These are phyloP conservation scores for Talaromyces pinophilus DNA, from an alignment of 2,329 filamentous ascomycete genomes.

Conservation along the genomic window DNA sequence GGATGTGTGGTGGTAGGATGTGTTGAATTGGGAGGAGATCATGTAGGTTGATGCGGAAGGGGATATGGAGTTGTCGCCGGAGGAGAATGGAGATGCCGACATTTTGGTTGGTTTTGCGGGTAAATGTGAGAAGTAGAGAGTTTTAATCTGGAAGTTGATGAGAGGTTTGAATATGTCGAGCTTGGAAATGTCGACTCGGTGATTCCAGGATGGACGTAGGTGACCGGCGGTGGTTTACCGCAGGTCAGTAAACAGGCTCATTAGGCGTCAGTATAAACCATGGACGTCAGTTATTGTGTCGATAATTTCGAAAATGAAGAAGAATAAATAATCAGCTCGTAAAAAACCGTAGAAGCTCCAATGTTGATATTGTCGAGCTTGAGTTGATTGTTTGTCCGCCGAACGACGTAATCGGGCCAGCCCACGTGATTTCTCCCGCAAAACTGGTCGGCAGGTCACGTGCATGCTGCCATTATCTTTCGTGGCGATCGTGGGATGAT, in stretches of 20 bases:
- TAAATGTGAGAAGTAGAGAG: background rate
- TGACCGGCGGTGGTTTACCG: constrained; percentile 20
- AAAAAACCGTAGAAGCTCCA: background rate
- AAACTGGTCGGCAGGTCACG: constrained; percentile 11
- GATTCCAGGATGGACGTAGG: background rate
- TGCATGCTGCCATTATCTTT: constrained; percentile 7
- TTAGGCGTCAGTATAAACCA: constrained; percentile 4
- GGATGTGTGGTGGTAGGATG: constrained; percentile 29
- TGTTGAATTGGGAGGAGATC: constrained; percentile 34
- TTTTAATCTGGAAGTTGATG: background rate
- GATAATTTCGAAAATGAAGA: background rate
- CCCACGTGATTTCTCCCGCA: constrained; percentile 15
- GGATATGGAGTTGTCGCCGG: constrained; percentile 32
- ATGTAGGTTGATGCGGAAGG: constrained; percentile 44
- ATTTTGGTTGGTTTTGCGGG: constrained; percentile 5
- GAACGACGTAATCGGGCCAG: constrained; percentile 17
- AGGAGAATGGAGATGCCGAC: constrained; percentile 34
- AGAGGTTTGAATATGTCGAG: background rate
- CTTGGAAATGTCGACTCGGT: background rate
- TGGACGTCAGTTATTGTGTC: background rate
- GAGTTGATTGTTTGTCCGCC: background rate
- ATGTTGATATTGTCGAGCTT: background rate
- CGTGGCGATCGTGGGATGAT: constrained; percentile 23
- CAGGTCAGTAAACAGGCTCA: constrained; percentile 18
- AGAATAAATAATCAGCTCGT: background rate